Evolutionary conservation across 805 yeast species (phyloP), one percentile per base, ranked within the genome.

Genomic region (Saitoella complicata): DNA sequence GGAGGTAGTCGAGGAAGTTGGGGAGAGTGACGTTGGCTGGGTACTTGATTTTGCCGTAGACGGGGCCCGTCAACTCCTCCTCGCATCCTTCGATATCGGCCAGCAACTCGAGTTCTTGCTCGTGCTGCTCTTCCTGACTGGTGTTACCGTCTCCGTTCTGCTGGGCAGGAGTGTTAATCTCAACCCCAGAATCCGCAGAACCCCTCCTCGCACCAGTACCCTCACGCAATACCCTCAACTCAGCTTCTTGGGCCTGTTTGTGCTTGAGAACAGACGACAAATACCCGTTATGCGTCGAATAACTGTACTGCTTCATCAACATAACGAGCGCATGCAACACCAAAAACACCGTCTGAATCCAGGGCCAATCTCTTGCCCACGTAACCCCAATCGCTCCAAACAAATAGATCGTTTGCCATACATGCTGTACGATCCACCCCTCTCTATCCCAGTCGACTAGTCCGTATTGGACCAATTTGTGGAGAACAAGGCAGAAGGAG

Each of bases 291-390:
- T 78, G 91, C 56, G 82, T 86, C 1, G 84, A 84, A 58, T 78
- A 91, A 1, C 97, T 86, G 60, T 91, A 97, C 76, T 80, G 80
- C 59, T 91, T 91, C 99, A 91, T 91, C 53, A 93, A 58, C 51
- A 86, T 66, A 1, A 91, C 97, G 41, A 85, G 66, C 7, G 86
- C 75, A 58, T 91, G 98, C 43, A 91, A 65, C 48, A 84, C 72
- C 49, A 91, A 63, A 55, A 84, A 91, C 38, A 87, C 87, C 56
- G 78, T 77, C 1, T 85, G 94, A 42, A 87, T 81, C 98, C 98
- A 91, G 8, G 93, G 85, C 54, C 72, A 81, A 37, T 69, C 64
- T 58, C 65, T 60, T 41, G 58, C 57, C 39, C 78, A 74, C 4
- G 91, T 75, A 55, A 75, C 67, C 50, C 66, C 61, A 38, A 78